Evolutionary conservation across 2,329 filamentous ascomycete species (phyloP).

Genomic region (Trichoderma sp.): DNA sequence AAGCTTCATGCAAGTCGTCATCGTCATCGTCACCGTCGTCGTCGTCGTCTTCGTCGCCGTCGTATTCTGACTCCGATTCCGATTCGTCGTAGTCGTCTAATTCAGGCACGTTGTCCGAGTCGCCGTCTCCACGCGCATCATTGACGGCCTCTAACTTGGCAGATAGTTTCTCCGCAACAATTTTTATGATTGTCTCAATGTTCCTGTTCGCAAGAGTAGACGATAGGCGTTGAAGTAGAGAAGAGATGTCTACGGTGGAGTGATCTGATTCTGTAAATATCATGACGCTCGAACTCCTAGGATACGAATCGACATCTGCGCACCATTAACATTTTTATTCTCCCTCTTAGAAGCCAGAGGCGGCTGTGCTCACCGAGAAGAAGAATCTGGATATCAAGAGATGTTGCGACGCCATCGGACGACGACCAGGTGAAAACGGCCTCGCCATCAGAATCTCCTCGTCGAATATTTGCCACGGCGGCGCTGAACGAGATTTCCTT

Average conservation of each 20-base stretch:
- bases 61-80: conserved; percentile 8
- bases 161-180: conserved; percentile 19
- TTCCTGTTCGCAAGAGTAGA: conserved; percentile 31
- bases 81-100: neutral
- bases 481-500: conserved; percentile 47
- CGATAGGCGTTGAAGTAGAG: conserved; percentile 49
- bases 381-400: conserved; percentile 46
- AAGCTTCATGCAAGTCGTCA: neutral
- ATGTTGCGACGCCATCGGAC: conserved; percentile 34
- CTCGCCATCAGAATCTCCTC: conserved; percentile 72
- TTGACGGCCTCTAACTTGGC: neutral
- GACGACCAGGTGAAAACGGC: conserved; percentile 62
- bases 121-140: neutral
- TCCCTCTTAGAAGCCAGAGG: neutral
- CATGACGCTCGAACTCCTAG: conserved; percentile 45
- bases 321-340: conserved; percentile 3
- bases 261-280: conserved; percentile 49
- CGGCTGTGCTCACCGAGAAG: conserved; percentile 39
- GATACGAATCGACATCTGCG: conserved; percentile 45
- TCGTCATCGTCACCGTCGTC: neutral
- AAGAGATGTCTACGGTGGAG: conserved; percentile 46
- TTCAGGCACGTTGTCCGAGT: neutral
- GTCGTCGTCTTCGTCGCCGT: neutral
- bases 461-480: conserved; percentile 58
- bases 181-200: conserved; percentile 26